phyloP scores from a whole-genome alignment of 768 basidiomycete species.

The Lactarius indigo region DNA sequence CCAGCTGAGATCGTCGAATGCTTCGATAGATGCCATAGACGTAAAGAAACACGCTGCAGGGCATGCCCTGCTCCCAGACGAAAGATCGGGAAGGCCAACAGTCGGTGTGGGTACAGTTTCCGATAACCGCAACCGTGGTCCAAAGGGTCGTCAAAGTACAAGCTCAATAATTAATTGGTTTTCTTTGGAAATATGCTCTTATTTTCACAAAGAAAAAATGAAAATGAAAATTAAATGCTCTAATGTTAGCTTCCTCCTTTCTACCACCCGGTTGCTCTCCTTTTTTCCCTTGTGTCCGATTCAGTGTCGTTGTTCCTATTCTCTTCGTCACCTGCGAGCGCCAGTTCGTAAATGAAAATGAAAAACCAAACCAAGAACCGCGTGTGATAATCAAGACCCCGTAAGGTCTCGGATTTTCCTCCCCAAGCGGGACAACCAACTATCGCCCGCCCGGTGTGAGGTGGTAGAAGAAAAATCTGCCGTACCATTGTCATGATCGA shows the following conservation, averaged over 20 bases:
- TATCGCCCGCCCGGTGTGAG: constrained; percentile 47
- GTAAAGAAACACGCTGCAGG: constrained; percentile 23
- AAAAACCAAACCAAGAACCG: constrained; percentile 27
- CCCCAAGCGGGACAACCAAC: constrained; percentile 70
- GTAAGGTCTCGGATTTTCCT: constrained; percentile 65
- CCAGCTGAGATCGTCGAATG: constrained; percentile 21
- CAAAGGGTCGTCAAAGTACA: background rate
- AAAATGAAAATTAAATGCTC: background rate
- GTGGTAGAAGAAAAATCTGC: constrained; percentile 56
- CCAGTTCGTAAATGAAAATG: constrained; percentile 12
- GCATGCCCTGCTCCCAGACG: constrained; percentile 16
- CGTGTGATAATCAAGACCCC: constrained; percentile 59
- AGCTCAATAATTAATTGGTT: background rate
- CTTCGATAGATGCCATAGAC: constrained; percentile 18
- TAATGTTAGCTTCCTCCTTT: constrained; percentile 1
- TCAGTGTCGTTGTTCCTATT: constrained; percentile 33
- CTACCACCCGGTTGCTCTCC: constrained; percentile 47
- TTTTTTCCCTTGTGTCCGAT: constrained; percentile 41
- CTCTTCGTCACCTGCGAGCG: constrained; percentile 25
- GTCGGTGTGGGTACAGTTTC: constrained; percentile 5
- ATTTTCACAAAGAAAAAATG: background rate
- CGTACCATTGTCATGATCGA: constrained; percentile 67
- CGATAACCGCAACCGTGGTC: background rate
- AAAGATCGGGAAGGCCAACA: constrained; percentile 20
- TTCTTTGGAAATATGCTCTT: background rate